A percentile compares a stretch with the other conserved stretches of the same genome.
Conservation (phyloP, 148 eudicot genomes). For the Camellia japonica region DNA sequence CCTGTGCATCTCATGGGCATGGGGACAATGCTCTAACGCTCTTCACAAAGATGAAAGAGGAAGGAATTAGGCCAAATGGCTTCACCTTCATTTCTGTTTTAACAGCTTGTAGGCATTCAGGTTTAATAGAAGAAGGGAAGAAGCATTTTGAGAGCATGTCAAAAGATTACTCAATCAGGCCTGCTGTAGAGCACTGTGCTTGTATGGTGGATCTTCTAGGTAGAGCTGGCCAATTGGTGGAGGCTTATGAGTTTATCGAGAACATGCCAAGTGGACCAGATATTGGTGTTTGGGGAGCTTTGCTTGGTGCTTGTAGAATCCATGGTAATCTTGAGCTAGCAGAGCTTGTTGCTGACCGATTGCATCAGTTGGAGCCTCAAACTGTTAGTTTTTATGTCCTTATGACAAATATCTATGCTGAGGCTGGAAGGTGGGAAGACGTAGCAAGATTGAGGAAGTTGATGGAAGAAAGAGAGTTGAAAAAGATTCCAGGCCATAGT, state of each 20-base stretch:
- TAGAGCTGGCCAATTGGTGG: constrained; percentile 36
- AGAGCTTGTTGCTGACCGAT: constrained; percentile 28
- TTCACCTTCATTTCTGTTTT: constrained; percentile 29
- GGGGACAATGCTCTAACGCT: constrained; percentile 25
- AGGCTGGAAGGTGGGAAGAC: constrained; percentile 36
- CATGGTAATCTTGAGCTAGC: constrained; percentile 55
- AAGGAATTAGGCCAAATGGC: constrained; percentile 27
- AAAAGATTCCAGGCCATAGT: constrained; percentile 23
- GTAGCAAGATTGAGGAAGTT: constrained; percentile 20
- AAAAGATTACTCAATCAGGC: constrained; percentile 20
- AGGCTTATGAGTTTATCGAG: constrained; percentile 38
- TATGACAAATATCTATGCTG: constrained; percentile 27
- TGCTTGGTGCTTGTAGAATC: constrained; percentile 60
- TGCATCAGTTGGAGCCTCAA: constrained; percentile 28
- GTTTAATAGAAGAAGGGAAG: constrained; percentile 32
- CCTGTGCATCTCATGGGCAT: constrained; percentile 35
- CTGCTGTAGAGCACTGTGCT: constrained; percentile 31
- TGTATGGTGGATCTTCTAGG: constrained; percentile 44
- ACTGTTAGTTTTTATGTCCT: constrained; percentile 14
- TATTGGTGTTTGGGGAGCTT: constrained; percentile 38
- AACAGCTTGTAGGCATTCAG: constrained; percentile 37
- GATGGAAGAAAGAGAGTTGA: constrained; percentile 22
- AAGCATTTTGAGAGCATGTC: constrained; percentile 29
- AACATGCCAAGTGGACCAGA: constrained; percentile 36
- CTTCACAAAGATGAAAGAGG: constrained; percentile 26